Base-by-base conservation (phyloP, 768 basidiomycete species). In the Termitomyces sp. region DNA sequence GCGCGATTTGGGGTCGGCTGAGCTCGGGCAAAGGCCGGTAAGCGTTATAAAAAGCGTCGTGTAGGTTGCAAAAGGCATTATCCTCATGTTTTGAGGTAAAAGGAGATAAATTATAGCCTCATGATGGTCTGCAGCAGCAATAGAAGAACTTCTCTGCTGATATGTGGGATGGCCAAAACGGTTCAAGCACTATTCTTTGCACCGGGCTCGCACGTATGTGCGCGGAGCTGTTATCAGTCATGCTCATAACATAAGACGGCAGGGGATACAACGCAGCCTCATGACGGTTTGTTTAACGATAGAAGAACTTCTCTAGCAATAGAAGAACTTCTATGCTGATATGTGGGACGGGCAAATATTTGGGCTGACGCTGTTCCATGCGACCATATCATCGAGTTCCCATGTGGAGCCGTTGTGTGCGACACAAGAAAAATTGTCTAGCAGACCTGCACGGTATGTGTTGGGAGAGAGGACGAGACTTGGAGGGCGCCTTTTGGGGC, bases 241-340 rank as follows among this genome's bases (percentile, higher is more conserved):
- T 28, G 11, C 18, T 32, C 18, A n/a, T 2, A n/a, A 3, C 20
- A 42, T 55, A 24, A n/a, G 24, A 40, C 16, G 13, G 53, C 1
- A 32, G 4, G 39, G 39, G 39, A 11, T 32, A 42, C 18, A 42
- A 12, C 18, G 24, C 24, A 55, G 39, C 38, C 54, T 55, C 39
- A 42, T 55, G 54, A 55, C 28, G 54, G 28, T 32, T 28, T 42
- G 24, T 15, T 32, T 32, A 18, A 18, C 54, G 5, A 55, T 42
- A 32, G 54, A 55, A 55, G 54, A 55, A 55, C 54, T 42, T 32
- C 24, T 42, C 36, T 35, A 52, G 51, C 51, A 20, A 52, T 52
- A 52, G 51, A 52, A 52, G 51, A 52, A 52, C 51, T 52, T 52
- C 51, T 52, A 32, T 55, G 54, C 39, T 42, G 39, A 40, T 40